These are phyloP conservation scores for Globisporangium recalcitrans DNA, from an alignment of 352 stramenopile species.

Conservation along the genomic window DNA sequence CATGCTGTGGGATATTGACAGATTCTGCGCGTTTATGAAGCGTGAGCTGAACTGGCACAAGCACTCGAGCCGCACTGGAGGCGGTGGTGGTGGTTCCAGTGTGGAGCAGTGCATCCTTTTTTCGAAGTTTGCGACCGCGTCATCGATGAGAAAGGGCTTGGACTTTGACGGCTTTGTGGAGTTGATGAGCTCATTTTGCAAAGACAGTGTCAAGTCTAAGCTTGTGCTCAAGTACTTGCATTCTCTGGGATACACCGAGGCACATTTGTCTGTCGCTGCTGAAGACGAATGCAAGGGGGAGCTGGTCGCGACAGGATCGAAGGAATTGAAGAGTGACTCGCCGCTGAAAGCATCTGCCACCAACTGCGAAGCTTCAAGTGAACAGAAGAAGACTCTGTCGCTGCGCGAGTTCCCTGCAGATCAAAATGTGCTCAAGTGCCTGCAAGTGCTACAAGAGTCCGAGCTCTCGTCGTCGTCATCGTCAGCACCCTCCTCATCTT, in stretches of 20 bases:
- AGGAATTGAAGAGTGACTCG: neutral
- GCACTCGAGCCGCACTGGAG: neutral
- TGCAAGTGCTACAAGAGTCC: conserved; percentile 45
- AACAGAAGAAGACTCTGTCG: conserved; percentile 10
- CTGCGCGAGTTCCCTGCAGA: conserved; percentile 52
- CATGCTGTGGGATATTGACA: conserved; percentile 52
- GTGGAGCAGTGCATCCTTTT: conserved; percentile 57
- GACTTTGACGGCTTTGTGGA: conserved; percentile 37
- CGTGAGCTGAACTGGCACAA: conserved; percentile 12
- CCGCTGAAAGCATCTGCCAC: neutral
- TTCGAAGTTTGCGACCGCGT: conserved; percentile 45
- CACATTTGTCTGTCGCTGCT: conserved; percentile 16
- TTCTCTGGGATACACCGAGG: conserved; percentile 39
- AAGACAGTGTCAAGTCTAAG: conserved; percentile 34
- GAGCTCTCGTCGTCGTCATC: neutral
- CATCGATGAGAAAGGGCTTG: conserved; percentile 30
- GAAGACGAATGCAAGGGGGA: conserved; percentile 15
- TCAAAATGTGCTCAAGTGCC: conserved; percentile 74
- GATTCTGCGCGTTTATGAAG: conserved; percentile 51
- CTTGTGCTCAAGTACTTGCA: conserved; percentile 42
- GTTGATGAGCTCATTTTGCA: conserved; percentile 38
- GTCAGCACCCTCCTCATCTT: neutral
- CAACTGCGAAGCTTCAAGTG: neutral
- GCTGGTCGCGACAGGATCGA: neutral
- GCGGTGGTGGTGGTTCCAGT: neutral